Evolutionary conservation across 306 rosid species (phyloP).

Genomic region (Urtica urens): DNA sequence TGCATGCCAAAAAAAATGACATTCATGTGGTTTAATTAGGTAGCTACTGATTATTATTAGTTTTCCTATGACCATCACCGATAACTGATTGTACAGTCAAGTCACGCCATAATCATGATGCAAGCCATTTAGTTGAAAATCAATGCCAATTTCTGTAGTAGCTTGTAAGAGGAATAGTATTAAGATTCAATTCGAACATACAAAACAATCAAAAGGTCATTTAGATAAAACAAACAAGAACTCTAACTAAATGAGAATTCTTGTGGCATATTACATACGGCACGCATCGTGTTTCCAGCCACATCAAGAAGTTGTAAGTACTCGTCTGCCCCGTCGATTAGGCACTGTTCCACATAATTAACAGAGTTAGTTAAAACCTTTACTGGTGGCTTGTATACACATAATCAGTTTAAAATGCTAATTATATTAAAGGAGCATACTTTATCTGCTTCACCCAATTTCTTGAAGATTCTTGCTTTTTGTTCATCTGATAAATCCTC

Average conservation of each 20-base stretch:
- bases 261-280: constrained; percentile 51
- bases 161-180: too few species aligned
- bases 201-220: not conserved
- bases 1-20: too few species aligned
- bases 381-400: too few species aligned
- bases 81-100: not conserved
- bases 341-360: constrained; percentile 42
- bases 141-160: too few species aligned
- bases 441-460: constrained; percentile 86
- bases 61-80: constrained; percentile 11
- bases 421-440: constrained; percentile 16
- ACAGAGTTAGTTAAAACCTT: constrained; percentile 15
- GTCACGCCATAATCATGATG: constrained; percentile 3
- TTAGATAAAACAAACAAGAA: not conserved
- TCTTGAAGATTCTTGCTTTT: constrained; percentile 77
- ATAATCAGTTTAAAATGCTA: constrained; percentile 1
- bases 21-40: too few species aligned
- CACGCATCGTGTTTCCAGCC: constrained; percentile 58
- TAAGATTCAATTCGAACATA: not conserved
- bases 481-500: constrained; percentile 77
- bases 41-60: too few species aligned
- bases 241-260: constrained; percentile 37
- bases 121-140: not conserved
- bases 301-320: constrained; percentile 86
- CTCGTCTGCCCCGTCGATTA: constrained; percentile 81